These are phyloP conservation scores for Dioscorea alata DNA, from an alignment of 106 monocot species.

Conservation along the genomic window DNA sequence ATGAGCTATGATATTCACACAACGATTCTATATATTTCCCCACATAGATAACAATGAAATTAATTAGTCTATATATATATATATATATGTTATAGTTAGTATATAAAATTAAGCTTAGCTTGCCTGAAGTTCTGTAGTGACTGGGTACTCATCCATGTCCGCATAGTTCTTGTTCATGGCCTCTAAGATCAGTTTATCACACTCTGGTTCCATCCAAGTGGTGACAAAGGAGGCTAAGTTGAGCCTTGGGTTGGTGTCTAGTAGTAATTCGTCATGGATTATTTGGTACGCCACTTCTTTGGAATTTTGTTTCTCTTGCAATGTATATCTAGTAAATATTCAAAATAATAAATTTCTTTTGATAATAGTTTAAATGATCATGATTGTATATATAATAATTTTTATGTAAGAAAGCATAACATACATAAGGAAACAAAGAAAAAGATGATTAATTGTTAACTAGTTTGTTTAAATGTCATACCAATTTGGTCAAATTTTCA, in stretches of 20 bases:
- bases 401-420: no score
- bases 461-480: no score
- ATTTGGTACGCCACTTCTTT: slow-evolving; percentile 75
- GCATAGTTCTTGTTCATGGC: slow-evolving; percentile 65
- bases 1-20: slow-evolving; percentile 60
- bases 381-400: no score
- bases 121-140: slow-evolving; percentile 63
- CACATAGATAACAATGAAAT: not conserved
- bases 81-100: not conserved
- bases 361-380: no score
- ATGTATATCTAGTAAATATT: slow-evolving; percentile 11
- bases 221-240: slow-evolving; percentile 65
- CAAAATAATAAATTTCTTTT: no score
- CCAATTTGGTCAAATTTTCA: no score
- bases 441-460: no score
- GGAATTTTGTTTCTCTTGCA: slow-evolving; percentile 40
- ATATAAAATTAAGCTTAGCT: no score
- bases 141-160: slow-evolving; percentile 69
- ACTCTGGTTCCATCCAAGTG: slow-evolving; percentile 70
- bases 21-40: slow-evolving; percentile 34
- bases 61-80: not conserved
- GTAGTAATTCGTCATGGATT: slow-evolving; percentile 58
- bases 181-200: slow-evolving; percentile 55
- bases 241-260: slow-evolving; percentile 61
- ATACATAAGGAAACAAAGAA: no score